Percentiles rank a stretch among this genome's conserved stretches.
Conservation (phyloP, 2,329 filamentous ascomycete species). For the Ophiostoma triangulosporum region DNA sequence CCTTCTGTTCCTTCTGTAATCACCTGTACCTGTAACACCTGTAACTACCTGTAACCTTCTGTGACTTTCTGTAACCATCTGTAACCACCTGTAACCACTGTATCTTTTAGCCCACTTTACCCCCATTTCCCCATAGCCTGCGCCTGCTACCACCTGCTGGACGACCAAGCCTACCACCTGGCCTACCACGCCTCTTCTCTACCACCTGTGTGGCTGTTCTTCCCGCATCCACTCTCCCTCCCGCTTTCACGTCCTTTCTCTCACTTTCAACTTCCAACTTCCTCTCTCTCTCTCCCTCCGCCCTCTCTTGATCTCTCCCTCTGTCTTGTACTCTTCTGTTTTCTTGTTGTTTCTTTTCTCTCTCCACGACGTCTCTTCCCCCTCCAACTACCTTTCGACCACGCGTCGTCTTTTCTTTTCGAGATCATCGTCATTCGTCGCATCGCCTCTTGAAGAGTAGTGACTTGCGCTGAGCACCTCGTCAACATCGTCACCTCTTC, state of each 20-base stretch:
- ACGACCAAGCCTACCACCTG: no score
- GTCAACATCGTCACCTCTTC: no score
- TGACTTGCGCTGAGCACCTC: conserved; percentile 1
- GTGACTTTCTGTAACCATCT: no score
- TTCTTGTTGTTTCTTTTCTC: not conserved
- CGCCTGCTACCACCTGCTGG: no score
- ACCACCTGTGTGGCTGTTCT: no score
- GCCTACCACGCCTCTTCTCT: no score
- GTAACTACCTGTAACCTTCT: no score
- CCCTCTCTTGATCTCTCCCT: not conserved
- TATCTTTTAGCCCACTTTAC: no score
- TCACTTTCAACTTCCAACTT: not conserved
- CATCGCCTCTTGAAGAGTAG: not conserved
- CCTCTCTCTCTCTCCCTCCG: not conserved
- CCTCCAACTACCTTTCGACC: not conserved
- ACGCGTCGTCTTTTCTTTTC: no score
- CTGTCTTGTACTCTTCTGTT: not conserved
- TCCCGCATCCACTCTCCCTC: no score
- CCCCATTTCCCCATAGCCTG: no score
- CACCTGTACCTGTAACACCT: not conserved
- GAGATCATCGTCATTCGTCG: not conserved
- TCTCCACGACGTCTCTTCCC: not conserved
- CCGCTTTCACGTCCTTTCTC: not conserved
- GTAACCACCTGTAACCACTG: no score
- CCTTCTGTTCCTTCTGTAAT: not conserved